These are phyloP conservation scores for Arctium minus DNA, from an alignment of 129 eudicot species.

Conservation along the genomic window DNA sequence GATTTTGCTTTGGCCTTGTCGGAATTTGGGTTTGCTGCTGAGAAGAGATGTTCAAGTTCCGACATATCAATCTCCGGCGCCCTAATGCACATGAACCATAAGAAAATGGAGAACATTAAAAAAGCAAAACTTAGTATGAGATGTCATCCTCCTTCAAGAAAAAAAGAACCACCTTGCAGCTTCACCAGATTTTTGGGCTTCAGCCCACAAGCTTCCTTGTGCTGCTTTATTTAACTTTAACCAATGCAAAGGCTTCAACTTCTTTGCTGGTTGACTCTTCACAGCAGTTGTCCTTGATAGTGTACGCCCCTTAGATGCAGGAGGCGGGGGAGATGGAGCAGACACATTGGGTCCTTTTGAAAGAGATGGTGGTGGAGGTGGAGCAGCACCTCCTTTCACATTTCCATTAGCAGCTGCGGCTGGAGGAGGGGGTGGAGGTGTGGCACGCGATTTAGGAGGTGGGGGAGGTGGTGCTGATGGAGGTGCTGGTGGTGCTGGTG, in stretches of 20 bases:
- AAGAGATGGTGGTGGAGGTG: constrained; percentile 29
- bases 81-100: constrained; percentile 35
- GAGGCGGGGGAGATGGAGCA: constrained; percentile 40
- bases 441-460: neutral
- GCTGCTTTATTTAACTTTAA: constrained; percentile 66
- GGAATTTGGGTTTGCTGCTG: constrained; percentile 59
- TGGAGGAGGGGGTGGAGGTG: constrained; percentile 29
- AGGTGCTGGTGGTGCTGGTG: constrained; percentile 38
- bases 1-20: constrained; percentile 44
- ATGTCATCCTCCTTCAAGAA: constrained; percentile 15
- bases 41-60: constrained; percentile 85
- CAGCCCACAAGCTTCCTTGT: constrained; percentile 97
- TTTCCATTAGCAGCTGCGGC: constrained; percentile 17
- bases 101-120: neutral
- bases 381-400: constrained; percentile 22
- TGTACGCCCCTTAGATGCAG: constrained; percentile 39
- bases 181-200: constrained; percentile 72
- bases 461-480: constrained; percentile 30
- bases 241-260: constrained; percentile 94
- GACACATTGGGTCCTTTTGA: neutral
- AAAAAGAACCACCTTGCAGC: constrained; percentile 51
- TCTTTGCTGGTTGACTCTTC: constrained; percentile 49
- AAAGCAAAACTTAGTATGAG: neutral
- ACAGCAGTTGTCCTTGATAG: constrained; percentile 45
- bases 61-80: constrained; percentile 89